phyloP scores from a whole-genome alignment of 2,329 filamentous ascomycete species.

The Fusarium domesticum region DNA sequence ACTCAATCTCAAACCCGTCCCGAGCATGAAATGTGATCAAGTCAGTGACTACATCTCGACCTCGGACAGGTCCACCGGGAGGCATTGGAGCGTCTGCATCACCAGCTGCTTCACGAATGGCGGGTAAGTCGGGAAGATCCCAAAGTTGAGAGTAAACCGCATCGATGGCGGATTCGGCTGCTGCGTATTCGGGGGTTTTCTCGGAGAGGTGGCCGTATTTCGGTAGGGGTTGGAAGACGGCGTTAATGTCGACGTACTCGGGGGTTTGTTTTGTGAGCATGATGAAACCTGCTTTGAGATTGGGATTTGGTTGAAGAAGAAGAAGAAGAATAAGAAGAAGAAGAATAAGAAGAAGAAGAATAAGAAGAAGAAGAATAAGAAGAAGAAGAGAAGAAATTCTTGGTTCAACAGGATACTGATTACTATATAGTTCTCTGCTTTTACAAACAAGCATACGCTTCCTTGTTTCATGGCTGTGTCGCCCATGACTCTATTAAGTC shows the following conservation, averaged over 20 bases:
- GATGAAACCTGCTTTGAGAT: neutral
- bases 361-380: too few relatives aligned
- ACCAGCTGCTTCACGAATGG: constrained; percentile 3
- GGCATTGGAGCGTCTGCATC: constrained; percentile 21
- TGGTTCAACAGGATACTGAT: too few relatives aligned
- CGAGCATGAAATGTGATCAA: constrained; percentile 15
- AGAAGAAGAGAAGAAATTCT: too few relatives aligned
- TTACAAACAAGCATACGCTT: too few relatives aligned
- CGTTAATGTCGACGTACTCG: constrained; percentile 12
- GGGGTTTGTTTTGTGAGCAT: constrained; percentile 12
- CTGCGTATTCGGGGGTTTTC: constrained; percentile 4
- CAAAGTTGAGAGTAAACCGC: neutral
- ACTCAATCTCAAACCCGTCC: constrained; percentile 16
- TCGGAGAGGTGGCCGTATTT: constrained; percentile 23
- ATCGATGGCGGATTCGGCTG: constrained; percentile 2
- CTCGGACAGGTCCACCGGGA: constrained; percentile 13
- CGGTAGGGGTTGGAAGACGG: constrained; percentile 12
- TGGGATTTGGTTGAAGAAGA: too few relatives aligned
- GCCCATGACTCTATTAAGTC: too few relatives aligned
- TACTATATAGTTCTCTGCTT: too few relatives aligned
- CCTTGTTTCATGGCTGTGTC: too few relatives aligned
- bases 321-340: too few relatives aligned
- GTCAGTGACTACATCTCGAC: constrained; percentile 11
- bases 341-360: too few relatives aligned
- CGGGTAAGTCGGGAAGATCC: constrained; percentile 1